Percentiles rank a stretch among this genome's conserved stretches.
Evolutionary conservation across 208 protist species (phyloP).

Genomic region (Naegleria lovaniensis): DNA sequence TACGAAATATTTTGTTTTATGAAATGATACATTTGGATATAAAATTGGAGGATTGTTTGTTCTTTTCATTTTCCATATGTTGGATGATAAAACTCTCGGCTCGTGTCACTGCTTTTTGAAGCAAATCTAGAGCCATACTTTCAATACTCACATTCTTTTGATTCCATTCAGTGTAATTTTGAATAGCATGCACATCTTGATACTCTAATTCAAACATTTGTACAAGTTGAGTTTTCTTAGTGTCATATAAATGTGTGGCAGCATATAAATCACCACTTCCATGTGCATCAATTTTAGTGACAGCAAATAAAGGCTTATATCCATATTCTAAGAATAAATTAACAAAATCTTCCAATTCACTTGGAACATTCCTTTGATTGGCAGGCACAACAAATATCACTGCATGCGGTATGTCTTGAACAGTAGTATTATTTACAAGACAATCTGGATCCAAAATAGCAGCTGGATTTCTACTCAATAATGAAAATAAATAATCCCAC

Average conservation of each 20-base stretch:
- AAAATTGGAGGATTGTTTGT: not conserved
- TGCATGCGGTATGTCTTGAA: not conserved
- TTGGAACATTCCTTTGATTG: conserved; percentile 16
- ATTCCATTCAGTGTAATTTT: conserved; percentile 21
- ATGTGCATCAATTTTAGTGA: conserved; percentile 22
- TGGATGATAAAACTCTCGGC: not conserved
- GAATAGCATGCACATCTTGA: not conserved
- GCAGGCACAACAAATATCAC: conserved; percentile 19
- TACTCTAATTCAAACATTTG: conserved; percentile 4
- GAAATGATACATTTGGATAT: not conserved
- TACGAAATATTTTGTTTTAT: too few relatives aligned
- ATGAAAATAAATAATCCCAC: conserved; percentile 18
- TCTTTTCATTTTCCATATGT: not conserved
- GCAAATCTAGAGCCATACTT: conserved; percentile 1
- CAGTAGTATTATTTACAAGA: not conserved
- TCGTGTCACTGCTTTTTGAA: not conserved
- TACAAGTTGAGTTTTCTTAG: not conserved
- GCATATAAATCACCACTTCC: conserved; percentile 9
- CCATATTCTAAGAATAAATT: conserved; percentile 29
- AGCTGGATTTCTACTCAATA: conserved; percentile 8
- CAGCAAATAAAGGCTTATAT: conserved; percentile 20
- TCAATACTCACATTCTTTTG: not conserved
- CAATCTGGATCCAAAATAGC: not conserved
- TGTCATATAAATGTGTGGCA: conserved; percentile 10
- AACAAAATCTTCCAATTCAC: conserved; percentile 24